Base-by-base conservation (phyloP, 2,329 filamentous ascomycete genomes). In the Alternaria arbusti region DNA sequence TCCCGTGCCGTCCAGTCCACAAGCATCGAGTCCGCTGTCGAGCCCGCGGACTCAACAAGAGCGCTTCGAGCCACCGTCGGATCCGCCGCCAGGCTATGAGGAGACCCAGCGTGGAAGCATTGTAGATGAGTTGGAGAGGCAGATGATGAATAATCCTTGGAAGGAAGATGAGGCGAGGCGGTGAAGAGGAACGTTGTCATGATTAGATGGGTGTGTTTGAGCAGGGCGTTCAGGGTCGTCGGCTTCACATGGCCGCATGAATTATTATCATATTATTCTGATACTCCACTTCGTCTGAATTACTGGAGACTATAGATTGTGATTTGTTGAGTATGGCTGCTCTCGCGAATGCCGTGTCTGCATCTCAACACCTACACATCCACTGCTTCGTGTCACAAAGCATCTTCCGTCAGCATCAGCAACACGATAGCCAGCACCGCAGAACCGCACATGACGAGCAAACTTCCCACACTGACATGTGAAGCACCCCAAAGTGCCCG, bases 81-180 rank as follows among this genome's bases (percentile, higher is more conserved):
- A 96, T 76, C 93, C 94, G 6, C 95, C 95, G 51, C 95, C 95
- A 54, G 92, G 89, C 36, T 98, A 98, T 76, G 94, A 97, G 74
- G 93, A 97, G 79, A 92, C 92, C 26, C 95, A 97, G 80, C 89
- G 93, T 76, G 88, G 92, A 70, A 91, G 91, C 64, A 85, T 94
- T 68, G 90, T 90, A 49, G 87, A 91, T 65, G 92, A 92, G 70
- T 84, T 92, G 46, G 91, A 95, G 75, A 74, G 82, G 66, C 74
- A 80, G 64, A 67, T 81, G 61, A 75, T 79, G 63, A 51, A 63
- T 15, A 67, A 69, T 17, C 59, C 65, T 15, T 64, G 64, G 69
- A 67, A 55, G 40, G 67, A 62, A 43, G 65, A 62, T 51, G 56
- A 63, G 46, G 36, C 54, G 26, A 63, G 60, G 49, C 58, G 65